These are phyloP conservation scores for Fusarium zealandicum DNA, from an alignment of 2,329 filamentous ascomycete genomes.

Conservation along the genomic window DNA sequence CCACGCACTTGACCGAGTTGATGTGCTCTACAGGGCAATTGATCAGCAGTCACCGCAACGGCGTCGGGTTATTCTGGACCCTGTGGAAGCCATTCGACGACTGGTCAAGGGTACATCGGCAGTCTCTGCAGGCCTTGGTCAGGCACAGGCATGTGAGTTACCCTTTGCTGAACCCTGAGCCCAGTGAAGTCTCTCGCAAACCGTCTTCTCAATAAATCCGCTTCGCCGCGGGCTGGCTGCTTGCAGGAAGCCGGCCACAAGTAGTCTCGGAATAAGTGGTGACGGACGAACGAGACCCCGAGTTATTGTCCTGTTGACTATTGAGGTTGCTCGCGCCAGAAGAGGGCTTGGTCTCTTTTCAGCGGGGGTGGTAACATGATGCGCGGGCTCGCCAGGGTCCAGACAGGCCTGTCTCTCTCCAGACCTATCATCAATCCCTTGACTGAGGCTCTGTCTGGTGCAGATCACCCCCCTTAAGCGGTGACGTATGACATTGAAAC, in stretches of 20 bases:
- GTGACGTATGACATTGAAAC: slow-evolving; percentile 27
- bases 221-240: not conserved
- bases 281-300: slow-evolving; percentile 13
- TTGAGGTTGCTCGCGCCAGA: not conserved
- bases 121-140: not conserved
- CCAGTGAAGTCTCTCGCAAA: not conserved
- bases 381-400: not conserved
- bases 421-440: slow-evolving; percentile 5
- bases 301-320: slow-evolving; percentile 1
- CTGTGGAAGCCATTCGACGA: not conserved
- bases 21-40: slow-evolving; percentile 16
- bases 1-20: slow-evolving; percentile 5
- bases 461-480: slow-evolving; percentile 25
- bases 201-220: not conserved
- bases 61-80: slow-evolving; percentile 4
- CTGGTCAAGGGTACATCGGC: not conserved
- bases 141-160: not conserved
- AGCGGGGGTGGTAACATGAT: not conserved
- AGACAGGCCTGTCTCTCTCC: not conserved
- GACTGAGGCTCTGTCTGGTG: slow-evolving; percentile 27
- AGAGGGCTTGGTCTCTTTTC: not conserved
- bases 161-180: not conserved
- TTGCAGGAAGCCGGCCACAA: too few species aligned
- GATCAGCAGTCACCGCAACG: slow-evolving; percentile 17
- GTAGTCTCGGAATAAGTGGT: too few species aligned